These are phyloP conservation scores for Vigna nakashimae DNA, from an alignment of 306 rosid species.

Conservation along the genomic window DNA sequence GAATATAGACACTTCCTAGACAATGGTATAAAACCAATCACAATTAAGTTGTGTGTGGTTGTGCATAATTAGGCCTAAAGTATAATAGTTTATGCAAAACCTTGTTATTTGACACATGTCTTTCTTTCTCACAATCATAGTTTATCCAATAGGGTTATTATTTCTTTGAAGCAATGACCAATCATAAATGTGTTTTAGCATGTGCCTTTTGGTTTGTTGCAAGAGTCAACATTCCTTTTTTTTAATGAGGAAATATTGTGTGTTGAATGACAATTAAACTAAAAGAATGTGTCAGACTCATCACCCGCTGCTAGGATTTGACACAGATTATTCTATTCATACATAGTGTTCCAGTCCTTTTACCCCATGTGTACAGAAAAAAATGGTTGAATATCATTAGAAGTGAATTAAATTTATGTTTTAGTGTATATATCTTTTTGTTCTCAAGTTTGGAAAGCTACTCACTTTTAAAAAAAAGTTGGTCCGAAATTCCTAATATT, in stretches of 20 bases:
- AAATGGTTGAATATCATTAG: too few relatives aligned
- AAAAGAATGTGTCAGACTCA: slow-evolving; percentile 4
- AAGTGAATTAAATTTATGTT: not conserved
- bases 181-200: not conserved
- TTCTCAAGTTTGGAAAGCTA: not conserved
- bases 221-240: slow-evolving; percentile 14
- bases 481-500: not conserved
- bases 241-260: not conserved
- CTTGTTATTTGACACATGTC: slow-evolving; percentile 39
- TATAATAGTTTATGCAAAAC: not conserved
- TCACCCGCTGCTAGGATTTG: not conserved
- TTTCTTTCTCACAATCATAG: slow-evolving; percentile 27
- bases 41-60: slow-evolving; percentile 52
- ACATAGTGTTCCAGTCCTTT: too few relatives aligned
- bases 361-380: too few relatives aligned
- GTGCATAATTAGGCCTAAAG: slow-evolving; percentile 44
- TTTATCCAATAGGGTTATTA: slow-evolving; percentile 16
- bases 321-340: not conserved
- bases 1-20: slow-evolving; percentile 42
- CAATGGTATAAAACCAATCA: slow-evolving; percentile 55
- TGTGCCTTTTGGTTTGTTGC: slow-evolving; percentile 38
- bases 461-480: not conserved
- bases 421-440: not conserved
- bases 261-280: slow-evolving; percentile 10
- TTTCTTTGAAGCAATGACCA: not conserved